Evolutionary conservation across 345 rosid genomes (phyloP).

Genomic region (Diplotaxis tenuifolia): DNA sequence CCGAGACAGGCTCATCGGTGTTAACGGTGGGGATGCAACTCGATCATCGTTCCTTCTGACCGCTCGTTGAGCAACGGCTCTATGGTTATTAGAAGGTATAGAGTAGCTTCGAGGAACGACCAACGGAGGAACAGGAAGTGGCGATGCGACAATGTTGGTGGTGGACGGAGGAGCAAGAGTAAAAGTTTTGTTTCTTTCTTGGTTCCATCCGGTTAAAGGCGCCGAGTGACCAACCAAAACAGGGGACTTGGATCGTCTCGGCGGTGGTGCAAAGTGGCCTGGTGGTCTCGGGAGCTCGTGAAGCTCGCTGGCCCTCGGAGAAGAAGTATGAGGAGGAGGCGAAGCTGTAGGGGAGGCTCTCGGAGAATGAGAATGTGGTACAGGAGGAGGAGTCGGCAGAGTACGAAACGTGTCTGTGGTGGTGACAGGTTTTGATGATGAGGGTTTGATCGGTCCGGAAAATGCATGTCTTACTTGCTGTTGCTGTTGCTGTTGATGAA

Average conservation of each 20-base stretch:
- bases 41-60: slow-evolving; percentile 41
- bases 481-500: slow-evolving; percentile 31
- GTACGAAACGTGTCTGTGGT: slow-evolving; percentile 47
- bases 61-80: slow-evolving; percentile 51
- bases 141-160: slow-evolving; percentile 54
- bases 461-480: slow-evolving; percentile 64
- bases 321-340: slow-evolving; percentile 76
- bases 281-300: slow-evolving; percentile 99
- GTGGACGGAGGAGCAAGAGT: slow-evolving; percentile 40
- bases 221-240: slow-evolving; percentile 75
- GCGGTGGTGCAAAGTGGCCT: slow-evolving; percentile 34
- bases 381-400: slow-evolving; percentile 39
- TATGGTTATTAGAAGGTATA: slow-evolving; percentile 77
- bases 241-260: slow-evolving; percentile 55
- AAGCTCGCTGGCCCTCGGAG: slow-evolving; percentile 80
- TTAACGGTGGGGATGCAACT: slow-evolving; percentile 71
- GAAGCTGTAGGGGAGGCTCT: slow-evolving; percentile 76
- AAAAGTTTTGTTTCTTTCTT: slow-evolving; percentile 45
- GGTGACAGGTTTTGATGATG: slow-evolving; percentile 47
- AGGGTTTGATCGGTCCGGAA: slow-evolving; percentile 75
- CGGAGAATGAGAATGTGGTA: slow-evolving; percentile 46
- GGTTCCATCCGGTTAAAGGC: slow-evolving; percentile 64
- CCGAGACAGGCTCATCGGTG: slow-evolving; percentile 58
- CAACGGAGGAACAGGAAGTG: slow-evolving; percentile 78
- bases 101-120: slow-evolving; percentile 73